phyloP scores from a whole-genome alignment of 2,329 filamentous ascomycete species.

The Aspergillus ustus region DNA sequence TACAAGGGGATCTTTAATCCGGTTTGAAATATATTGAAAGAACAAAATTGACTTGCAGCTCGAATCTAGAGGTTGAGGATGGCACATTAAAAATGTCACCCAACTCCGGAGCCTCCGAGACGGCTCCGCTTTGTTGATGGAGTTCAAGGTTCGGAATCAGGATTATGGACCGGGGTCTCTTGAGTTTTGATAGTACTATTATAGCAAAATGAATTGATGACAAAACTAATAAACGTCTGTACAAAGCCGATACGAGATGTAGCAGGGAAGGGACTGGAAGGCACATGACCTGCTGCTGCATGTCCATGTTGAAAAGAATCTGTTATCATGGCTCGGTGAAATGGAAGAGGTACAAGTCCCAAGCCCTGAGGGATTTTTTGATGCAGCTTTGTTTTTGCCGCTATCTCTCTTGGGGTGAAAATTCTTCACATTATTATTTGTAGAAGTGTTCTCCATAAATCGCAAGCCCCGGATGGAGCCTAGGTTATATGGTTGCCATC shows the following conservation, averaged over 20 bases:
- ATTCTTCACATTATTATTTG: conserved; percentile 9
- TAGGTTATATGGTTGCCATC: conserved; percentile 27
- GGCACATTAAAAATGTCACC: too few relatives aligned
- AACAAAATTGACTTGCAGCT: neutral
- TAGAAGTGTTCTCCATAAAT: neutral
- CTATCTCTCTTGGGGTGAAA: conserved; percentile 5
- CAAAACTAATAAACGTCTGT: neutral
- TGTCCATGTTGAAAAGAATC: neutral
- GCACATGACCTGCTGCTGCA: conserved; percentile 7
- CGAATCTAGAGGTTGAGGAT: too few relatives aligned
- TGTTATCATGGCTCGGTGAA: conserved; percentile 12
- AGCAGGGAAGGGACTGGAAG: neutral
- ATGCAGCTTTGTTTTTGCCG: neutral
- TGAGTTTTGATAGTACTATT: too few relatives aligned
- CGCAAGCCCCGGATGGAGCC: neutral
- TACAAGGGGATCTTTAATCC: too few relatives aligned
- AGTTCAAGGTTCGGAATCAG: too few relatives aligned
- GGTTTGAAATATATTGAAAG: too few relatives aligned
- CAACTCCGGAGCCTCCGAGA: too few relatives aligned
- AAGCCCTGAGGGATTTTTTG: conserved; percentile 6
- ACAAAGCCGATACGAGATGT: neutral
- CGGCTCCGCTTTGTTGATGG: too few relatives aligned
- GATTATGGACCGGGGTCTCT: too few relatives aligned
- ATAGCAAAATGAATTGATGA: neutral
- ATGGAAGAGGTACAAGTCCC: neutral